Evolutionary conservation across 805 yeast species (phyloP), one percentile per base, ranked within the genome.

Genomic region (Candida germanica): DNA sequence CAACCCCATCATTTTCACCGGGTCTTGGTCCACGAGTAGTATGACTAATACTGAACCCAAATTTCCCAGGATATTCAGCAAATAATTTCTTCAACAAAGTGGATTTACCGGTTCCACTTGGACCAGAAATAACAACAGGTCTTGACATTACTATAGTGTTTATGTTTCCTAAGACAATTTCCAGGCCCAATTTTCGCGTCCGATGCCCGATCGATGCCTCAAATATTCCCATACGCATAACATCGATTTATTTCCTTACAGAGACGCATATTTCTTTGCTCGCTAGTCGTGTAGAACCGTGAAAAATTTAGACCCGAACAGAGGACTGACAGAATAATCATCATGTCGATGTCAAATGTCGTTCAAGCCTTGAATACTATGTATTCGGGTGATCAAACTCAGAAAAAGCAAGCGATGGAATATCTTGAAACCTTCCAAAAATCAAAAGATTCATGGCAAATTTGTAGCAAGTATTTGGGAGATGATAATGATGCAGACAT

Each of bases 41-140:
- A 64, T 87, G 79, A 26, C 97, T 88, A 26, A 93, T 87, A 33
- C 96, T 86, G 62, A 93, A 93, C 3, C 98, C 98, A 65, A 93
- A 93, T 43, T 71, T 77, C 49, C 75, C 80, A 42, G 98, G 98
- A 63, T 60, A 88, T 60, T 91, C 98, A 31, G 84, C 88, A 56
- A 93, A 85, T 47, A 93, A 71, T 59, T 81, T 83, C 67, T 93
- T 88, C 58, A 93, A 72, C 37, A 93, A 71, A 9, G 99, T 93
- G 48, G 97, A 87, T 64, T 93, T 93, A 46, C 99, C 99, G 25
- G 97, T 74, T 28, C 91, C 96, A 34, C 96, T 87, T 38, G 99
- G 99, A 48, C 98, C 99, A 27, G 96, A 88, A 44, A 93, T 75
- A 46, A 93, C 97, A 47, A 93, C 82, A 34, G 97, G 98, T 64